Evolutionary conservation across 108 stramenopile genomes (phyloP), one percentile per base, ranked within the genome.

Genomic region (Cyclotella atomus): DNA sequence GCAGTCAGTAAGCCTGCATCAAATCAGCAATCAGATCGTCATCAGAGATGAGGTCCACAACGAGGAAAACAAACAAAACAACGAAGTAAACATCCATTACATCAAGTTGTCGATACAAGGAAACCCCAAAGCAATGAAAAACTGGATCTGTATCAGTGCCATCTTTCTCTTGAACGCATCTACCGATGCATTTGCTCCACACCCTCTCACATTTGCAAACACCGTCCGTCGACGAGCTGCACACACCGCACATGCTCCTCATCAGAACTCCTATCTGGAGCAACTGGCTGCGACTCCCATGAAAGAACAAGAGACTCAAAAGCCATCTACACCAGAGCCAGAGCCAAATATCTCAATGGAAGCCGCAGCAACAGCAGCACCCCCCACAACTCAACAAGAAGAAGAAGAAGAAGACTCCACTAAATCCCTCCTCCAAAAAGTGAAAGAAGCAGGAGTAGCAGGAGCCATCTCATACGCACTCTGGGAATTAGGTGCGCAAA

Each of bases 391-490:
- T 5, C 9, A 29, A 8, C 4, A 12, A 59, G 56, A 29, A 24
- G 44, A 32, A 57, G 61, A 72, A 63, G 71, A 72, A 63, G 16
- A 61, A 23, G 27, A 41, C 46, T 38, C 49, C 38, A 63, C 71
- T 1, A 28, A 72, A 54, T 61, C 61, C n/a, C 61, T 72, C 20
- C 47, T 72, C 16, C 33, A 62, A 52, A 61, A 72, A 41, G 71
- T 72, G 24, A 72, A 72, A 54, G 36, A 59, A 47, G 71, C 71
- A 19, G 71, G 71, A 34, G 43, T 43, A 2, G 71, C 71, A 24
- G 71, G 71, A 6, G 69, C 71, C 30, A 71, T 78, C 15, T 78
- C 77, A n/a, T 78, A 78, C 44, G 77, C 77, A 23, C 70, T 78
- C 17, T 78, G 77, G 77, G 77, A 78, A 72, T 35, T 78, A 24